Evolutionary conservation across 1,284 basidiomycete genomes (phyloP).

Genomic region (Grifola frondosa): DNA sequence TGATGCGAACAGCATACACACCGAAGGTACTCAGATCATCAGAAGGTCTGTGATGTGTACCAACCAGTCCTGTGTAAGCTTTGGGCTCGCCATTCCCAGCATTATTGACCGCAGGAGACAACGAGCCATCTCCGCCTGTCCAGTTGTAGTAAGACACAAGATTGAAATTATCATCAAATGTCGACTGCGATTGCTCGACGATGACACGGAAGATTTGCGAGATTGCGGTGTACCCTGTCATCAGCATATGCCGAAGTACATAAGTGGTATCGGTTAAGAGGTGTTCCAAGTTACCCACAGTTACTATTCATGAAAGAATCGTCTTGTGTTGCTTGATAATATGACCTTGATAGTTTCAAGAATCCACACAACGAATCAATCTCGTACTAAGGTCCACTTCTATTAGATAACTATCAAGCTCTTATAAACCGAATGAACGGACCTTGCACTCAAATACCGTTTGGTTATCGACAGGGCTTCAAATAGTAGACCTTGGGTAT

Average conservation of each 20-base stretch:
- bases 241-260: constrained; percentile 1
- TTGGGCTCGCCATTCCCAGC: constrained; percentile 69
- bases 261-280: neutral
- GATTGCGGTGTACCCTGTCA: constrained; percentile 65
- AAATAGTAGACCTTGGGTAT: too few relatives aligned
- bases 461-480: constrained; percentile 62
- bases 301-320: constrained; percentile 67
- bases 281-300: constrained; percentile 52
- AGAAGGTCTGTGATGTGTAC: constrained; percentile 75
- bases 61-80: constrained; percentile 59
- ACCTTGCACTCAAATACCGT: constrained; percentile 82
- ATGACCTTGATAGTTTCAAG: constrained; percentile 72
- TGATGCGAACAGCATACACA: constrained; percentile 28
- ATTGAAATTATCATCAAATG: constrained; percentile 69
- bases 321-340: constrained; percentile 70
- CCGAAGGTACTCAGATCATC: constrained; percentile 72
- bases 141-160: constrained; percentile 78
- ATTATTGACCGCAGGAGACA: constrained; percentile 65
- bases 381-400: constrained; percentile 52
- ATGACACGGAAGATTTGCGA: constrained; percentile 74
- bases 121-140: constrained; percentile 65
- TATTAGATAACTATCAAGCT: neutral
- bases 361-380: constrained; percentile 75
- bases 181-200: constrained; percentile 70
- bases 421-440: neutral